Conservation (phyloP, 2,329 filamentous ascomycete species). For the Fusarium anthophilum region DNA sequence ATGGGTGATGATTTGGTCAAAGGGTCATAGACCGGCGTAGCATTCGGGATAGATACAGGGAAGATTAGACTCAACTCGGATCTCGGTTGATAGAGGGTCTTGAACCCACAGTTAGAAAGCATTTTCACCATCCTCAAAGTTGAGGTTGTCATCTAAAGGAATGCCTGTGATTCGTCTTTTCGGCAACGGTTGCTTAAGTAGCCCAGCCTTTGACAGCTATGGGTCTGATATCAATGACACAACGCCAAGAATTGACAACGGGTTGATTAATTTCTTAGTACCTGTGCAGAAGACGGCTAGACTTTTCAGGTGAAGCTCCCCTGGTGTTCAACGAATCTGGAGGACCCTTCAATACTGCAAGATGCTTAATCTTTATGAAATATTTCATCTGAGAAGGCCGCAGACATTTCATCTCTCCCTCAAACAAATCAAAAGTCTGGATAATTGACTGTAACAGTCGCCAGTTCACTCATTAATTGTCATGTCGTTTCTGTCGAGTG, state of each 20-base stretch:
- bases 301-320: not conserved
- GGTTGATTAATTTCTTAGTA: not conserved
- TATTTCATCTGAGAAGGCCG: not conserved
- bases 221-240: not conserved
- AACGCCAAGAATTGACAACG: slow-evolving; percentile 8
- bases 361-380: not conserved
- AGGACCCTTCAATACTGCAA: not conserved
- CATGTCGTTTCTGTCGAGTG: not conserved
- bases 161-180: slow-evolving; percentile 14
- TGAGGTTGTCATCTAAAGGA: not conserved
- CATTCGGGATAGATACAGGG: not conserved
- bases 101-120: not conserved
- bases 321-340: not conserved
- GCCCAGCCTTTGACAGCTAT: slow-evolving; percentile 3
- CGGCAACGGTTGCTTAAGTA: slow-evolving; percentile 18
- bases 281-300: not conserved
- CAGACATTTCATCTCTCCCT: not conserved
- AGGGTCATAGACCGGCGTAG: not conserved
- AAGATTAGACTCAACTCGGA: not conserved
- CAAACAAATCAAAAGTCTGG: not conserved
- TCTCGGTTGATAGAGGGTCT: not conserved
- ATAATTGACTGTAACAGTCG: not conserved
- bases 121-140: not conserved
- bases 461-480: not conserved
- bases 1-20: slow-evolving; percentile 14